phyloP scores from a whole-genome alignment of 2,329 filamentous ascomycete genomes.

The Cryphonectria naterciae region DNA sequence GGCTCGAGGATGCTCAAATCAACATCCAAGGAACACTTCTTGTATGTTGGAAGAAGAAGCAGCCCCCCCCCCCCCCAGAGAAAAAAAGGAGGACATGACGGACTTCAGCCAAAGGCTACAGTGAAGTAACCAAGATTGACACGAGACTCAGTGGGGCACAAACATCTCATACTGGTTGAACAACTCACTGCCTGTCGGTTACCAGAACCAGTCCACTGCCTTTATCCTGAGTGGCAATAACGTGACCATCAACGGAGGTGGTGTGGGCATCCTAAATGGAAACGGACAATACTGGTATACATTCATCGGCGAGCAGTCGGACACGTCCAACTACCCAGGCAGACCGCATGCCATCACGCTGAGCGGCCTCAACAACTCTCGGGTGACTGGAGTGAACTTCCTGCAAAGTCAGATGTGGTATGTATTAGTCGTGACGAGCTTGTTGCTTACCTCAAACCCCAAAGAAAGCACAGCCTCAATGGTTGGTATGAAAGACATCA shows the following conservation, averaged over 20 bases:
- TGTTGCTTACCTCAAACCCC: too few relatives aligned
- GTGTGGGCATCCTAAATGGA: slow-evolving; percentile 52
- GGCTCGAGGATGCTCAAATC: slow-evolving; percentile 47
- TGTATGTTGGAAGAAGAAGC: slow-evolving; percentile 28
- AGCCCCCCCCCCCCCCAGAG: background rate
- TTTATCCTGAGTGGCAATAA: slow-evolving; percentile 53
- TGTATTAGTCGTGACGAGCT: slow-evolving; percentile 1
- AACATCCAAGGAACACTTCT: slow-evolving; percentile 46
- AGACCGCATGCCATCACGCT: slow-evolving; percentile 56
- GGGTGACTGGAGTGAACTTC: slow-evolving; percentile 49
- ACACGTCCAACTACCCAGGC: slow-evolving; percentile 46
- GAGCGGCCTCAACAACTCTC: slow-evolving; percentile 47
- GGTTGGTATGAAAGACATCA: background rate
- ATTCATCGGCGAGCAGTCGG: slow-evolving; percentile 38
- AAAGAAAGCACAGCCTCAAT: background rate
- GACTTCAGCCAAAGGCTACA: too few relatives aligned
- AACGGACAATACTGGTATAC: slow-evolving; percentile 59
- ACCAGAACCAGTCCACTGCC: slow-evolving; percentile 52
- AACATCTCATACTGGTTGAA: slow-evolving; percentile 51
- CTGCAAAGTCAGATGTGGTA: slow-evolving; percentile 58
- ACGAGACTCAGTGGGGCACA: slow-evolving; percentile 38
- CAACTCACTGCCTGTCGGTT: slow-evolving; percentile 47
- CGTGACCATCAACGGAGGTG: slow-evolving; percentile 48
- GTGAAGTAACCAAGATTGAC: background rate
- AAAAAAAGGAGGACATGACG: too few relatives aligned